A percentile compares a stretch with the other conserved stretches of the same genome.
These are phyloP conservation scores for Bondarzewia mesenterica DNA, from an alignment of 1,284 basidiomycete genomes.

Conservation along the genomic window DNA sequence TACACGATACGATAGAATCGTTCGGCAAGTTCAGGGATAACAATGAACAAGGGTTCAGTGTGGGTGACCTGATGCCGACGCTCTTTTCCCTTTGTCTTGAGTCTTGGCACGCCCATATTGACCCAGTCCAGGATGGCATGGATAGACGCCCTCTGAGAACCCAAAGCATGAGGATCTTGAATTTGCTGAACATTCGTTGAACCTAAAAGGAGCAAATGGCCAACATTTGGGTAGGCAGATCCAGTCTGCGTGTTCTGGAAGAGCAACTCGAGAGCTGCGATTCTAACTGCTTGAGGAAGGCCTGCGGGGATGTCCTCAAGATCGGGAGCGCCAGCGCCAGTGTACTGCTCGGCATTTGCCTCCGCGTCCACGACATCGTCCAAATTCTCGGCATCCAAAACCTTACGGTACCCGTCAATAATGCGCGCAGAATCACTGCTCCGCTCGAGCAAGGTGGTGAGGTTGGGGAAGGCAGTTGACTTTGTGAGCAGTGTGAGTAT, in stretches of 20 bases:
- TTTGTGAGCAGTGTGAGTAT: slow-evolving; percentile 67
- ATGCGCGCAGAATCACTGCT: slow-evolving; percentile 86
- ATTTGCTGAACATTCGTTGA: slow-evolving; percentile 47
- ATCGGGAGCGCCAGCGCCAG: slow-evolving; percentile 64
- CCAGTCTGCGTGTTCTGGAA: slow-evolving; percentile 68
- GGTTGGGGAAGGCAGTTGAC: slow-evolving; percentile 51
- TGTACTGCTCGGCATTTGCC: slow-evolving; percentile 48
- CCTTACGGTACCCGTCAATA: slow-evolving; percentile 67
- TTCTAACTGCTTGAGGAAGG: slow-evolving; percentile 64
- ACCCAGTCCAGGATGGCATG: slow-evolving; percentile 80
- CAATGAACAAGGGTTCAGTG: slow-evolving; percentile 50
- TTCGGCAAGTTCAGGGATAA: slow-evolving; percentile 79
- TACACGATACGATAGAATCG: slow-evolving; percentile 79
- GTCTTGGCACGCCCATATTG: slow-evolving; percentile 56
- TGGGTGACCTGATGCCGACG: slow-evolving; percentile 22
- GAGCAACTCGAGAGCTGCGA: slow-evolving; percentile 82
- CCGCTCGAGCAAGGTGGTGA: slow-evolving; percentile 77
- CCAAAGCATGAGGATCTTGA: slow-evolving; percentile 69
- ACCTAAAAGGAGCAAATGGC: slow-evolving; percentile 86
- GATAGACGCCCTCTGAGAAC: slow-evolving; percentile 63
- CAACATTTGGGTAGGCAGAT: slow-evolving; percentile 74
- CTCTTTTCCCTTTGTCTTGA: slow-evolving; percentile 39
- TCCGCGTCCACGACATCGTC: slow-evolving; percentile 56
- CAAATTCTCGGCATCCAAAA: slow-evolving; percentile 56
- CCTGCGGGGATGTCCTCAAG: slow-evolving; percentile 34